phyloP scores from a whole-genome alignment of 2,329 filamentous ascomycete genomes.

The Dactylellina cionopaga region DNA sequence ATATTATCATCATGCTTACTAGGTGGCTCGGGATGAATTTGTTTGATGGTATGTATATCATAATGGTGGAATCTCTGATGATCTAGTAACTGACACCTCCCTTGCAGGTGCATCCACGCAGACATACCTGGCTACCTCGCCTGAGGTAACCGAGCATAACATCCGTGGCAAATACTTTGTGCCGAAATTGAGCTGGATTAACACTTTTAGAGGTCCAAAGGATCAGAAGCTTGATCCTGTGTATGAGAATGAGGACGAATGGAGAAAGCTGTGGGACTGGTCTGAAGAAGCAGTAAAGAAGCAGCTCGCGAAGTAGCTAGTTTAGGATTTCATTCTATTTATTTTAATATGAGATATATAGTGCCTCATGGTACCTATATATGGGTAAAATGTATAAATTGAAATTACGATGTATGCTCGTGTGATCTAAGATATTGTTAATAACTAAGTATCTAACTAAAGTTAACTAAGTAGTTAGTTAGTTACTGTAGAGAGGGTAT shows the following conservation, averaged over 20 bases:
- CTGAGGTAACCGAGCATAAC: conserved; percentile 42
- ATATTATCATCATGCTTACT: conserved; percentile 2
- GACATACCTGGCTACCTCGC: conserved; percentile 48
- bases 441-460: too few relatives aligned
- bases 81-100: neutral
- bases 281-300: conserved; percentile 51
- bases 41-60: conserved; percentile 9
- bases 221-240: conserved; percentile 38
- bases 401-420: too few relatives aligned
- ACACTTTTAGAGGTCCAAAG: conserved; percentile 42
- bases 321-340: too few relatives aligned
- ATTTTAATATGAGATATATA: too few relatives aligned
- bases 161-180: conserved; percentile 53
- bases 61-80: neutral
- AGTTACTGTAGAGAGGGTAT: too few relatives aligned
- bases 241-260: conserved; percentile 51
- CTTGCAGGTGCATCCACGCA: conserved; percentile 54
- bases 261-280: conserved; percentile 54
- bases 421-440: too few relatives aligned
- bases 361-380: too few relatives aligned
- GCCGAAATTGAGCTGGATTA: conserved; percentile 47
- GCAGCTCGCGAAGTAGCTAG: conserved; percentile 15
- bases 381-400: too few relatives aligned
- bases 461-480: too few relatives aligned
- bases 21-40: conserved; percentile 26